phyloP scores from a whole-genome alignment of 441 rosid species.

The Eruca vesicaria region DNA sequence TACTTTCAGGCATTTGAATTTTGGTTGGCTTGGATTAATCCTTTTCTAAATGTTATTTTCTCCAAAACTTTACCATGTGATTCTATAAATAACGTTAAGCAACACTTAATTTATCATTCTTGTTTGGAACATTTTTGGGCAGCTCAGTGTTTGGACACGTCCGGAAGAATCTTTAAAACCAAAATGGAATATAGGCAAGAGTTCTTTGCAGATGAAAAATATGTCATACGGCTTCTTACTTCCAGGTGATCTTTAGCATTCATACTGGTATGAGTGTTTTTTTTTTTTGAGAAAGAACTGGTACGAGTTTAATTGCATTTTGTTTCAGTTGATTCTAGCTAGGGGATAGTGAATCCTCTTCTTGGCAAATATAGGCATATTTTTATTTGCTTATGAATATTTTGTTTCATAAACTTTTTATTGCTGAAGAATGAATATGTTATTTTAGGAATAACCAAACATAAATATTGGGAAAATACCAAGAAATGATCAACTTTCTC shows the following conservation, averaged over 20 bases:
- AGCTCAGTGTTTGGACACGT: not conserved
- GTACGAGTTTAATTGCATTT: not conserved
- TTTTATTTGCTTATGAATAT: not conserved
- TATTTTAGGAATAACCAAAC: not conserved
- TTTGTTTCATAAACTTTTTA: not conserved
- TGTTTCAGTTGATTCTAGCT: not conserved
- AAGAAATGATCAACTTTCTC: not conserved
- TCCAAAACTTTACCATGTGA: not conserved
- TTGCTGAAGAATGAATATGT: not conserved
- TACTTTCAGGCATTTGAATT: not conserved
- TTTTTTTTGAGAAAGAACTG: no score
- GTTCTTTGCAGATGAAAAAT: not conserved
- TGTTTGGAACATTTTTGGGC: not conserved
- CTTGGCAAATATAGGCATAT: not conserved
- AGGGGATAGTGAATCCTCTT: not conserved
- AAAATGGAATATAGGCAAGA: not conserved
- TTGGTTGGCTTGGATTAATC: not conserved
- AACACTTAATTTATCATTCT: not conserved
- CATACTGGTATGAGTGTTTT: not conserved
- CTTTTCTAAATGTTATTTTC: not conserved
- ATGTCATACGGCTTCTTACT: not conserved
- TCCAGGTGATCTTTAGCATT: not conserved
- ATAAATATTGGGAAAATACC: not conserved
- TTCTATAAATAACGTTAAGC: not conserved
- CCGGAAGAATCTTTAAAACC: not conserved